Evolutionary conservation across 2,329 filamentous ascomycete genomes (phyloP).

Genomic region (Epichloe coenophiala): DNA sequence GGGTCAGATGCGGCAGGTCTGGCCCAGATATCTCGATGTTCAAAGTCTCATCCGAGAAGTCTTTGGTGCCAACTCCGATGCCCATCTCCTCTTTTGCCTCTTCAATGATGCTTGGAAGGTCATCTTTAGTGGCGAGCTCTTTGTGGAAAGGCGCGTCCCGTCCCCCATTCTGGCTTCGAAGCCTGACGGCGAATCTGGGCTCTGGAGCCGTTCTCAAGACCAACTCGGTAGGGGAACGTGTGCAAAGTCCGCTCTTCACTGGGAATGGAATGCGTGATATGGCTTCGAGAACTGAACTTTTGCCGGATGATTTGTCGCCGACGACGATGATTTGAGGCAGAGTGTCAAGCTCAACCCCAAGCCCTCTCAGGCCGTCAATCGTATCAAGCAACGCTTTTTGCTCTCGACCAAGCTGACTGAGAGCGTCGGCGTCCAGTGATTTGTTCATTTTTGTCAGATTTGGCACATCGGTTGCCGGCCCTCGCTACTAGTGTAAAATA

Average conservation of each 20-base stretch:
- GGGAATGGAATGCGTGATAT: conserved; percentile 49
- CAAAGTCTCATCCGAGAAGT: conserved; percentile 32
- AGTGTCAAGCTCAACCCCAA: conserved; percentile 20
- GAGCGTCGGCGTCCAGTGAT: background rate
- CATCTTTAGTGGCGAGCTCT: conserved; percentile 21
- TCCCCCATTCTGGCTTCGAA: conserved; percentile 20
- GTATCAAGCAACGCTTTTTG: background rate
- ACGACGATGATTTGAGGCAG: conserved; percentile 44
- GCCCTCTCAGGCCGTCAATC: background rate
- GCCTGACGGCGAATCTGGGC: conserved; percentile 27
- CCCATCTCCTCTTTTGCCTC: conserved; percentile 38
- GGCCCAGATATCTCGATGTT: conserved; percentile 32
- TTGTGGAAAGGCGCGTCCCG: conserved; percentile 16
- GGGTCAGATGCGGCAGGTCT: conserved; percentile 29
- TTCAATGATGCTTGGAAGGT: conserved; percentile 35
- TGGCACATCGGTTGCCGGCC: background rate
- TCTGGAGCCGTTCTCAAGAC: conserved; percentile 30
- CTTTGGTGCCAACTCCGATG: conserved; percentile 14
- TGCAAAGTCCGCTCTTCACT: conserved; percentile 40
- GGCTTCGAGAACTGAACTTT: conserved; percentile 52
- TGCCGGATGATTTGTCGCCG: conserved; percentile 47
- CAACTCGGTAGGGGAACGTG: conserved; percentile 47
- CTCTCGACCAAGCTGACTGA: background rate
- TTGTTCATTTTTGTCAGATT: background rate
- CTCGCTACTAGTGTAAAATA: background rate